Evolutionary conservation across 164 flowering plant genomes (phyloP).

Genomic region (Cinnamomum chago): DNA sequence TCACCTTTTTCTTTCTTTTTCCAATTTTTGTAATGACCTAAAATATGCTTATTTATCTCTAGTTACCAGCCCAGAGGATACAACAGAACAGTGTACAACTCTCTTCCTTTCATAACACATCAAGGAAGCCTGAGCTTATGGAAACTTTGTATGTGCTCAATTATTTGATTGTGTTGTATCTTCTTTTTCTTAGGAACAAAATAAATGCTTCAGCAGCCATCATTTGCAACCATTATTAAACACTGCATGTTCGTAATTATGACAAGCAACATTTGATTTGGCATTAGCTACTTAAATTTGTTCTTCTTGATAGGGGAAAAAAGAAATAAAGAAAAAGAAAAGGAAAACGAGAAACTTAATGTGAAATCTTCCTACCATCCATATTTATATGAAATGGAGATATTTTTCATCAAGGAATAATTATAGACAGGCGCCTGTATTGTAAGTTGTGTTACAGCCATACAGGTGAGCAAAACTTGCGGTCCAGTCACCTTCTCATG

Average conservation of each 20-base stretch:
- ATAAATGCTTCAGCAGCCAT: not conserved
- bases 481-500: no score
- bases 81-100: conserved; percentile 56
- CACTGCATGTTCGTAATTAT: not conserved
- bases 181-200: not conserved
- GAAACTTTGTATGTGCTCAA: not conserved
- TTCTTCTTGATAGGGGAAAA: not conserved
- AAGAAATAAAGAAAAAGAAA: no score
- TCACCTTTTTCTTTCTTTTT: not conserved
- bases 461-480: no score
- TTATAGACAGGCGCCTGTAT: no score
- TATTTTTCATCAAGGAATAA: no score
- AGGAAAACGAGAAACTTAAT: no score
- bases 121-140: conserved; percentile 4
- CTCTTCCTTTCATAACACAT: conserved; percentile 41
- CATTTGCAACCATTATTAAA: not conserved
- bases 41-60: conserved; percentile 13
- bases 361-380: no score
- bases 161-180: not conserved
- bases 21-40: not conserved
- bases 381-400: no score
- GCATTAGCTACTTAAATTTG: not conserved
- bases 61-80: conserved; percentile 92
- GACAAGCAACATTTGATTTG: not conserved
- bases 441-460: no score